These are phyloP conservation scores for Alternaria gaisen DNA, from an alignment of 2,329 filamentous ascomycete genomes.

Conservation along the genomic window DNA sequence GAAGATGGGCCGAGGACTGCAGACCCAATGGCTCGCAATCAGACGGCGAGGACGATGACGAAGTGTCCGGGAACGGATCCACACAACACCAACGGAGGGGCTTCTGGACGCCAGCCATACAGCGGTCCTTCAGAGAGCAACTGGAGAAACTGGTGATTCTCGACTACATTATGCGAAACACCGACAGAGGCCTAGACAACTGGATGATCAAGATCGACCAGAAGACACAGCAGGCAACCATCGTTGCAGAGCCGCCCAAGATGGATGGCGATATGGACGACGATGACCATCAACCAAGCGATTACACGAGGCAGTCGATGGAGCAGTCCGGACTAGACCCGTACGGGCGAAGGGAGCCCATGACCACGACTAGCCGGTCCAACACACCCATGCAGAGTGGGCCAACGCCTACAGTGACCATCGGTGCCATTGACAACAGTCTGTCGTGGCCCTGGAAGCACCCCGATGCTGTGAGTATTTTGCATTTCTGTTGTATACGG, in stretches of 20 bases:
- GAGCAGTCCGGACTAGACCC: conserved; percentile 59
- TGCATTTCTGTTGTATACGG: neutral
- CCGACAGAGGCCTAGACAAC: conserved; percentile 93
- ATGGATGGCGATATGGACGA: conserved; percentile 58
- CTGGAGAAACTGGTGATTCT: conserved; percentile 96
- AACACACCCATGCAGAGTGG: conserved; percentile 63
- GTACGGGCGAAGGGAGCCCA: conserved; percentile 82
- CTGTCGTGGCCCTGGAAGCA: conserved; percentile 99
- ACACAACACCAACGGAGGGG: conserved; percentile 63
- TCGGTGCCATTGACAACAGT: conserved; percentile 97
- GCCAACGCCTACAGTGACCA: conserved; percentile 68
- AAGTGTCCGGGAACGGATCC: conserved; percentile 48
- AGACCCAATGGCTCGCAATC: conserved; percentile 70
- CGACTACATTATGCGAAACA: conserved; percentile 99
- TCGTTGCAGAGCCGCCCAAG: conserved; percentile 84
- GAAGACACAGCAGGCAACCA: conserved; percentile 81
- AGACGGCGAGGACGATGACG: conserved; percentile 68
- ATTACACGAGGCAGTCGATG: conserved; percentile 70
- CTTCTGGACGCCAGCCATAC: conserved; percentile 86
- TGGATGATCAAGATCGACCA: conserved; percentile 99
- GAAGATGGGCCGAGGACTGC: conserved; percentile 80
- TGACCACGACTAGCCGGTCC: conserved; percentile 74
- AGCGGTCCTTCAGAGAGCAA: conserved; percentile 93
- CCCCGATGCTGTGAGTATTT: conserved; percentile 76
- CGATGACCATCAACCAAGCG: conserved; percentile 55